Evolutionary conservation across 2,329 filamentous ascomycete species (phyloP).

Genomic region (Penicillium psychrosexuale): DNA sequence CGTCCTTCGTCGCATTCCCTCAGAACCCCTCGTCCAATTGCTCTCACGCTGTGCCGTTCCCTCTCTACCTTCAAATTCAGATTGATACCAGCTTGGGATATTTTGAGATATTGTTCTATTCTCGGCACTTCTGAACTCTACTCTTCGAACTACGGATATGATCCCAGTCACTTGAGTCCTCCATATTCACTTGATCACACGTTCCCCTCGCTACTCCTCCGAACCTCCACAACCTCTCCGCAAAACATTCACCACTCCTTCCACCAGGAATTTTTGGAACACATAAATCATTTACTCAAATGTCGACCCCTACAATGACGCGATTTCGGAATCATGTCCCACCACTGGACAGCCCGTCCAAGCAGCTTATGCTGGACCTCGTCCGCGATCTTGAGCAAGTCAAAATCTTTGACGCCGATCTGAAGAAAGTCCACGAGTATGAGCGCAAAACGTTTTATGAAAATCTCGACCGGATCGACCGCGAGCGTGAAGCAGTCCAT

Average conservation of each 20-base stretch:
- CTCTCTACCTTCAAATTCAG: background rate
- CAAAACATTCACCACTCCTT: background rate
- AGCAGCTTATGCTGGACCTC: slow-evolving; percentile 42
- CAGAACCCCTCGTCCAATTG: background rate
- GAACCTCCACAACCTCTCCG: background rate
- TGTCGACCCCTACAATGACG: slow-evolving; percentile 23
- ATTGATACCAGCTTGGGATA: background rate
- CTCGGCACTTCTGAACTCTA: background rate
- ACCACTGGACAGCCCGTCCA: slow-evolving; percentile 39
- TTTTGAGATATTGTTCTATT: background rate
- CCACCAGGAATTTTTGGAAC: too few species aligned
- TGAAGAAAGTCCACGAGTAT: slow-evolving; percentile 45
- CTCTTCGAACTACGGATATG: background rate
- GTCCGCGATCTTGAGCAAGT: slow-evolving; percentile 42
- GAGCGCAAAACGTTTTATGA: slow-evolving; percentile 51
- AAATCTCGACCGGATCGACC: slow-evolving; percentile 60
- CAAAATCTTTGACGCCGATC: slow-evolving; percentile 41
- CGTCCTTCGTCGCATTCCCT: background rate
- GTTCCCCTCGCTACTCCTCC: background rate
- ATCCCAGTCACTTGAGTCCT: background rate
- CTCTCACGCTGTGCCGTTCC: background rate
- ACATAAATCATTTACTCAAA: background rate
- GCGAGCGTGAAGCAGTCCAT: slow-evolving; percentile 62
- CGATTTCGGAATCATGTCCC: slow-evolving; percentile 28
- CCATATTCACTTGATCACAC: background rate